Base-by-base conservation (phyloP, 1,284 basidiomycete genomes). In the Xerocomus cyaneibrunnescens region DNA sequence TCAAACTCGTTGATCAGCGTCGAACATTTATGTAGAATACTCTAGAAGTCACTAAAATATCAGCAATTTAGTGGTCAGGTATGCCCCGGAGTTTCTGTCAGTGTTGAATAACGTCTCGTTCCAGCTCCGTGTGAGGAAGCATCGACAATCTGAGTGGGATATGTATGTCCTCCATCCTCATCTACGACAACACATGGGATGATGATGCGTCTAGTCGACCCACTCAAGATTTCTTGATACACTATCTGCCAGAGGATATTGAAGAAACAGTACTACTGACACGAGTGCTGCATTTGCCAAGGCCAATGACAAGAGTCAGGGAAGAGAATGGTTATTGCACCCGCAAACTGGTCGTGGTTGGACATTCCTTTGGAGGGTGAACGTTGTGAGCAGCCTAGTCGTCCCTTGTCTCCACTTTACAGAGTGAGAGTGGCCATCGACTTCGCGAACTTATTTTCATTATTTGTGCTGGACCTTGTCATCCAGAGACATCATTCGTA, bases 331-430 rank as follows among this genome's bases (percentile, higher is more conserved):
- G 87, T 4, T 77, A 81, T 60, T 50, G 44, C 3, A 56, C 69
- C 21, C 77, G 83, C 16, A 78, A 62, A 12, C 62, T 91, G 4
- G 71, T 94, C 21, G 81, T 76, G 1, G 69, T 93, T 3, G 93
- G 92, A 0, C 92, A 97, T 66, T 94, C 91, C 0, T 85, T 89
- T 52, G 89, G 92, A 23, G 91, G 87, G 2, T 85, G 83, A 56
- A 80, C 81, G 3, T 74, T 79, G 87, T 89, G 62, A 65, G 83
- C 71, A 27, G 12, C 41, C 35, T 28, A 19, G 39, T 10, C 16
- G 0, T 2, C 9, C 14, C 22, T 4, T 2, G 7, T 31, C 14
- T 34, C 22, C 35, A 22, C 21, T 13, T 27, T 7, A 3, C 60
- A 86, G 84, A 36, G 65, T 75, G 6, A 77, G 86, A 22, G 85